Percentiles rank a stretch among this genome's conserved stretches.
These are phyloP conservation scores for Pseudocercospora ulei DNA, from an alignment of 2,329 filamentous ascomycete genomes.

Conservation along the genomic window DNA sequence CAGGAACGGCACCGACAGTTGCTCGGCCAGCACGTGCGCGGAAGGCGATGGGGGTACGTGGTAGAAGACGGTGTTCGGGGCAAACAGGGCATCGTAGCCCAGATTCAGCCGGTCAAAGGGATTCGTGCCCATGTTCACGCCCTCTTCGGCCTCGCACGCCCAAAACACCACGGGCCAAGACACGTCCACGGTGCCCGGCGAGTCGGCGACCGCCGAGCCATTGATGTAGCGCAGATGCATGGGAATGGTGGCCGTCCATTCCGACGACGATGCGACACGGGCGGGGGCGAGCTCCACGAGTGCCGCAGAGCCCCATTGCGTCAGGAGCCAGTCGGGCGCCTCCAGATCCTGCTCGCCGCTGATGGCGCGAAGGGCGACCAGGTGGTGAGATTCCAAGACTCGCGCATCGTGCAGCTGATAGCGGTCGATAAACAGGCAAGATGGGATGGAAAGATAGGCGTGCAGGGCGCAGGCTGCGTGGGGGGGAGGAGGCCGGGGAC, in stretches of 20 bases:
- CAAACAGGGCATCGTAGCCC: constrained; percentile 78
- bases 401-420: constrained; percentile 71
- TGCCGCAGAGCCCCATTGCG: constrained; percentile 67
- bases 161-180: constrained; percentile 83
- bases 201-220: constrained; percentile 20
- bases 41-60: constrained; percentile 44
- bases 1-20: constrained; percentile 37
- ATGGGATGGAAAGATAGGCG: constrained; percentile 73
- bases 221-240: constrained; percentile 75
- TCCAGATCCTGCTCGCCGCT: constrained; percentile 78
- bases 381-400: constrained; percentile 71
- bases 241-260: constrained; percentile 62
- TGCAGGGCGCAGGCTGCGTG: constrained; percentile 59
- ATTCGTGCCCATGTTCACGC: constrained; percentile 59
- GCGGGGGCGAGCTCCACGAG: constrained; percentile 58
- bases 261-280: not conserved
- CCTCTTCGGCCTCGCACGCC: constrained; percentile 64
- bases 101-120: constrained; percentile 78
- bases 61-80: constrained; percentile 69
- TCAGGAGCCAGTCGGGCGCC: constrained; percentile 70
- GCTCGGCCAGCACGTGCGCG: constrained; percentile 21
- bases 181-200: constrained; percentile 32
- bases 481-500: constrained; percentile 41
- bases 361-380: constrained; percentile 57
- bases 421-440: constrained; percentile 70